A percentile compares a stretch with the other conserved stretches of the same genome.
Evolutionary conservation across 768 basidiomycete species (phyloP).

Genomic region (Lactarius indigo): DNA sequence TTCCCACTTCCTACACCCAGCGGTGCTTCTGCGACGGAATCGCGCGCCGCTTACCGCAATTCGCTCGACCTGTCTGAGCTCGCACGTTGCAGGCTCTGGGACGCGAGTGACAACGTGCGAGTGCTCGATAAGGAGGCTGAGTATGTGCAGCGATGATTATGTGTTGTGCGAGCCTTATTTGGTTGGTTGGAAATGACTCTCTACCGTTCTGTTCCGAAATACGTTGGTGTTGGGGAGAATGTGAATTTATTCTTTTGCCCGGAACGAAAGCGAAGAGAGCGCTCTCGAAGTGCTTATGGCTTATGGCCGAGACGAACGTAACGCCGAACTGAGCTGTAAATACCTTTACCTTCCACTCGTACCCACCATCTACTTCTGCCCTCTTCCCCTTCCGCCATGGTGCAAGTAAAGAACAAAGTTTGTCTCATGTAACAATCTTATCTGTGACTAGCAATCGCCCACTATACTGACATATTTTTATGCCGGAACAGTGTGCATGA

Average conservation of each 20-base stretch:
- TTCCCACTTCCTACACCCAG: background rate
- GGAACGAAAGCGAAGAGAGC: background rate
- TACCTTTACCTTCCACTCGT: background rate
- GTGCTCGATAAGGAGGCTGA: background rate
- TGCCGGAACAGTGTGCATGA: conserved; percentile 72
- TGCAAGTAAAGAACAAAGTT: conserved; percentile 78
- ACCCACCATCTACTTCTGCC: background rate
- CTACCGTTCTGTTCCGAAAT: background rate
- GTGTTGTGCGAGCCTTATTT: background rate
- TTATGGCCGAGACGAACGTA: background rate
- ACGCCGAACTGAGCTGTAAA: background rate
- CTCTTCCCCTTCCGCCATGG: conserved; percentile 32
- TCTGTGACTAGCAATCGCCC: conserved; percentile 2
- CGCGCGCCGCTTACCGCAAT: background rate
- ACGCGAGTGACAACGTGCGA: background rate
- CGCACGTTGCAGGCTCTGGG: background rate
- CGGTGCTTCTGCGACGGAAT: background rate
- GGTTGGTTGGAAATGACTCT: background rate
- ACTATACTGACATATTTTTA: background rate
- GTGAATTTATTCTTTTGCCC: background rate
- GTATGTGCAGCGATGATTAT: background rate
- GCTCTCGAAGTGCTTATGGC: background rate
- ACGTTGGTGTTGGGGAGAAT: background rate
- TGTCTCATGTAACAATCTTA: conserved; percentile 69
- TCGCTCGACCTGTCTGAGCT: background rate